These are phyloP conservation scores for Aeschynomene evenia DNA, from an alignment of 306 rosid species.

Conservation along the genomic window DNA sequence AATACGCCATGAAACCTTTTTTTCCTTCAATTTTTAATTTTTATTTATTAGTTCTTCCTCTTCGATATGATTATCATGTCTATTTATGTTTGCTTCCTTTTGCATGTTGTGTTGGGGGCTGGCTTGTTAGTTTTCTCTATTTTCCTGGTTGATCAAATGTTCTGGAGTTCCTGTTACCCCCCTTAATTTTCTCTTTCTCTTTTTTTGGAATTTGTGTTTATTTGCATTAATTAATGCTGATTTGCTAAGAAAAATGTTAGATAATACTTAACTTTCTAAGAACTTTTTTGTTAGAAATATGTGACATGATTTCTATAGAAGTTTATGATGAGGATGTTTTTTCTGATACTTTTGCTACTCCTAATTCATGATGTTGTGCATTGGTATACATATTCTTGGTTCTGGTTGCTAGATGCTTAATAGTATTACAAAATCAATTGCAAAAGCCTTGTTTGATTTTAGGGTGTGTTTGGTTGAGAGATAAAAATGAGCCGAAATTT, in stretches of 20 bases:
- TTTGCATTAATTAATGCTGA: not conserved
- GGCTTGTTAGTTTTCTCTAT: not conserved
- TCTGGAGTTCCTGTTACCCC: not conserved
- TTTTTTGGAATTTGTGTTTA: not conserved
- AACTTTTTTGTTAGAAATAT: too few species aligned
- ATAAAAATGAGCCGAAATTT: not conserved
- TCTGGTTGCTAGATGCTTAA: slow-evolving; percentile 4
- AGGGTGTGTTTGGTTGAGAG: too few species aligned
- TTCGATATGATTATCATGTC: not conserved
- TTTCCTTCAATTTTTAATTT: not conserved
- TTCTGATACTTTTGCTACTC: not conserved
- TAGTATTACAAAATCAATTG: not conserved
- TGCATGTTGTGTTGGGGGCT: slow-evolving; percentile 15
- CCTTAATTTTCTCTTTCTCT: not conserved
- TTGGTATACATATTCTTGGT: not conserved
- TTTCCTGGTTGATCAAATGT: not conserved
- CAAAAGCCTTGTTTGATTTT: not conserved
- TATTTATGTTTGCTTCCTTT: slow-evolving; percentile 4
- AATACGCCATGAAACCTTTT: not conserved
- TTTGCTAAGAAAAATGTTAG: too few species aligned
- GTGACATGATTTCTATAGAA: too few species aligned
- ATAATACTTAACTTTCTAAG: too few species aligned
- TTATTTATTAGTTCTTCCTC: not conserved
- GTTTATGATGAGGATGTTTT: too few species aligned
- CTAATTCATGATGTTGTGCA: not conserved